A percentile compares a stretch with the other conserved stretches of the same genome.
Conservation (phyloP, 192 early-diverging fungal species). For the Phlyctochytrium planicorne region DNA sequence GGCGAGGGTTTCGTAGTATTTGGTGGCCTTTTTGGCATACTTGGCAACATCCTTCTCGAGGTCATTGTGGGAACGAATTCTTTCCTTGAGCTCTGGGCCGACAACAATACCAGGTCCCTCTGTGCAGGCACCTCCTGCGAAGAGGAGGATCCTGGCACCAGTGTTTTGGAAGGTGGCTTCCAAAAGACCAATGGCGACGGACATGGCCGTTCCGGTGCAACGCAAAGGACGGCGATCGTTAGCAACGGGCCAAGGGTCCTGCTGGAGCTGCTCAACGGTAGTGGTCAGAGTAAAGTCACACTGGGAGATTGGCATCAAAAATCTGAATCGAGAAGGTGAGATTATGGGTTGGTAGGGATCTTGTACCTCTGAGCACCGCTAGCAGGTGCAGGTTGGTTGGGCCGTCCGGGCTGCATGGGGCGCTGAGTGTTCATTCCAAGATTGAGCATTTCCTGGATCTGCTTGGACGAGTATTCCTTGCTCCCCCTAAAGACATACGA, state of each 20-base stretch:
- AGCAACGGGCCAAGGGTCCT: constrained; percentile 95
- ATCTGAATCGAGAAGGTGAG: constrained; percentile 59
- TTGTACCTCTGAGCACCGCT: constrained; percentile 51
- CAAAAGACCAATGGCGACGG: constrained; percentile 87
- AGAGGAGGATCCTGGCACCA: constrained; percentile 90
- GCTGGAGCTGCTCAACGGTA: constrained; percentile 94
- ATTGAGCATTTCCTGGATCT: constrained; percentile 97
- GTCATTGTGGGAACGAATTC: constrained; percentile 97
- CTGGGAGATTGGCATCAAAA: constrained; percentile 88
- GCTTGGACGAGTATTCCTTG: constrained; percentile 93
- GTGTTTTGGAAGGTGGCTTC: constrained; percentile 92
- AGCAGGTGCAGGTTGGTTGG: constrained; percentile 23
- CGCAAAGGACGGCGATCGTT: constrained; percentile 86
- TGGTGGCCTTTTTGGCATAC: constrained; percentile 89
- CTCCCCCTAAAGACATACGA: constrained; percentile 96
- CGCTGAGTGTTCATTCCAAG: constrained; percentile 49
- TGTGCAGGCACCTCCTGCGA: constrained; percentile 88
- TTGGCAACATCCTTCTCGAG: constrained; percentile 93
- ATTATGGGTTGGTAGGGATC: no score
- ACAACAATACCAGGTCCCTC: constrained; percentile 97
- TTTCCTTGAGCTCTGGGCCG: constrained; percentile 85
- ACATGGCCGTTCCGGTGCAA: constrained; percentile 93
- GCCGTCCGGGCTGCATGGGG: constrained; percentile 51
- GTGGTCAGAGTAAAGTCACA: constrained; percentile 96
- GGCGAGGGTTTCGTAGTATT: constrained; percentile 92